Evolutionary conservation across 805 yeast genomes (phyloP), one percentile per base, ranked within the genome.

Genomic region (Candida maris): DNA sequence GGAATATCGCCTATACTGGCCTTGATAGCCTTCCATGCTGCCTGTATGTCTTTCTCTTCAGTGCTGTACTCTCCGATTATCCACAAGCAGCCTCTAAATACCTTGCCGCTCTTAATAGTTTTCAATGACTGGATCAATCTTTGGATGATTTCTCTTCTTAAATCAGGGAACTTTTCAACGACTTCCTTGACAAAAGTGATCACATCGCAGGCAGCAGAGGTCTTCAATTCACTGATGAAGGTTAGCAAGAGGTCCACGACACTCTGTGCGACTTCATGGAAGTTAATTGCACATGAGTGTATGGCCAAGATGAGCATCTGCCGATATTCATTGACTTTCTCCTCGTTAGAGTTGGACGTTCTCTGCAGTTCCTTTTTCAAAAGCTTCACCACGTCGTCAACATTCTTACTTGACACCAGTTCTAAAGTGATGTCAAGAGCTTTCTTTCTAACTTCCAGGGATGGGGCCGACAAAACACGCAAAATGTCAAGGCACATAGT

Each of bases 11-110:
- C 98, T 40, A 93, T 68, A 45, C 85, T 78, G 21, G 75, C 60
- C 58, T 96, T 80, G 45, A 93, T 77, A 46, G 77, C 84, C 51
- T 77, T 82, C 98, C 98, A 94, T 4, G 94, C 80, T 18, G 71
- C 73, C 59, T 83, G 84, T 44, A 93, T 79, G 35, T 83, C 83
- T 18, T 70, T 61, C 46, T 81, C 87, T 35, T 80, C 81, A 30
- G 73, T 54, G 26, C 89, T 70, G 61, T 88, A 93, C 64, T 94
- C 98, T 62, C 99, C 98, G 51, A 93, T 65, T 34, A 93, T 81
- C 99, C 99, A 93, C 42, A 94, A 69, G 1, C 95, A 87, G 20
- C 96, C 95, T 48, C 97, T 80, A 66, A 79, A 84, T 8, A 93
- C 96, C 53, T 88, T 88, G 9, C 96, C 95, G 41, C 93, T 81